Evolutionary conservation across 2,329 filamentous ascomycete genomes (phyloP).

Genomic region (Parastagonospora avenae): DNA sequence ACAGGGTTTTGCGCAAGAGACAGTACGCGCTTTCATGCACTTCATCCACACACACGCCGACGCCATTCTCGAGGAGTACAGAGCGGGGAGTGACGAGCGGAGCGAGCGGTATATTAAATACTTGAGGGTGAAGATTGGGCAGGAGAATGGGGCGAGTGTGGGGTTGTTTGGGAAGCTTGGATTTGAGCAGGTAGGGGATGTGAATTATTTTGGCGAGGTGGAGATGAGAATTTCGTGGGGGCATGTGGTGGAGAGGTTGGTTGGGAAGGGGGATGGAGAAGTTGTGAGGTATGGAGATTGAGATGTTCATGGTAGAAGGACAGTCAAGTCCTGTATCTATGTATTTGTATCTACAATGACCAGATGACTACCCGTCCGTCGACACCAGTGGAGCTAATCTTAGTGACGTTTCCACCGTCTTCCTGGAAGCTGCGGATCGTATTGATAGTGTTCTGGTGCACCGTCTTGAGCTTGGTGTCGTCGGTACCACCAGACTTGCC

Average conservation of each 20-base stretch:
- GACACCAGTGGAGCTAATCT: constrained; percentile 73
- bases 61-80: constrained; percentile 64
- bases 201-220: constrained; percentile 72
- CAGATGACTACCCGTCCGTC: constrained; percentile 56
- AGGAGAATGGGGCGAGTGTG: constrained; percentile 62
- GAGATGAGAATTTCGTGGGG: constrained; percentile 48
- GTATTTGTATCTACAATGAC: constrained; percentile 44
- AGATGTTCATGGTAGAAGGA: not conserved
- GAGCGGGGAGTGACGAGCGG: constrained; percentile 11
- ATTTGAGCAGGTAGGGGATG: constrained; percentile 57
- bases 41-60: constrained; percentile 66
- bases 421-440: constrained; percentile 79
- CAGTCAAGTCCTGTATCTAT: not conserved
- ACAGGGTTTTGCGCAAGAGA: constrained; percentile 67
- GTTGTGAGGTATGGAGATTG: not conserved
- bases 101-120: constrained; percentile 45
- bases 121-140: constrained; percentile 66
- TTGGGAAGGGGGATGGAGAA: not conserved
- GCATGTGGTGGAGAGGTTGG: not conserved
- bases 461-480: constrained; percentile 91
- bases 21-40: constrained; percentile 69
- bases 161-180: constrained; percentile 65
- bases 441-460: constrained; percentile 95
- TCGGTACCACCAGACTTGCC: constrained; percentile 71
- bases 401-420: constrained; percentile 66